Evolutionary conservation across 2,329 filamentous ascomycete species (phyloP).

Genomic region (Cryphonectria radicalis): DNA sequence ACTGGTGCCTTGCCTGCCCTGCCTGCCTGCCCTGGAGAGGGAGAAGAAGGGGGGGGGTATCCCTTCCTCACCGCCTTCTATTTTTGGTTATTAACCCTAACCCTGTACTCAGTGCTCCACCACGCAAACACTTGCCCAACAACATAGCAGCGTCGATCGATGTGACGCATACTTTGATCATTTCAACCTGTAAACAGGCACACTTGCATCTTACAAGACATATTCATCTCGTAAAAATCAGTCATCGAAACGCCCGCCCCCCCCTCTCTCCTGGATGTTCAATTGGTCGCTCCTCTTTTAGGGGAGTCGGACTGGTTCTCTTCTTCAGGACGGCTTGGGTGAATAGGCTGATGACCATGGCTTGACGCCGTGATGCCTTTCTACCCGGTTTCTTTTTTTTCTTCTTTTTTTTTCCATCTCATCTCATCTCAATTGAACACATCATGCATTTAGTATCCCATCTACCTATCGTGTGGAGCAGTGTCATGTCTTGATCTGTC

Average conservation of each 20-base stretch:
- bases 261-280: background rate
- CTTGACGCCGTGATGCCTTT: background rate
- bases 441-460: background rate
- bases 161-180: background rate
- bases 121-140: background rate
- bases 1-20: constrained; percentile 5
- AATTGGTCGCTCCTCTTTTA: constrained; percentile 1
- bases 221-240: constrained; percentile 14
- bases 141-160: background rate
- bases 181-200: background rate
- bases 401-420: background rate
- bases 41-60: too few relatives aligned
- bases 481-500: background rate
- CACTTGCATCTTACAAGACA: background rate
- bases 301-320: background rate
- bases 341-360: background rate
- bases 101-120: background rate
- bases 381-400: background rate
- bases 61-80: background rate
- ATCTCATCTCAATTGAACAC: background rate
- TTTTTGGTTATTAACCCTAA: background rate
- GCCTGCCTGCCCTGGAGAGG: background rate
- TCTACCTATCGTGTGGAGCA: background rate
- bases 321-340: background rate
- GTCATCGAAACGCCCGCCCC: constrained; percentile 16